These are phyloP conservation scores for Pichia heedii DNA, from an alignment of 805 yeast species.

Conservation along the genomic window DNA sequence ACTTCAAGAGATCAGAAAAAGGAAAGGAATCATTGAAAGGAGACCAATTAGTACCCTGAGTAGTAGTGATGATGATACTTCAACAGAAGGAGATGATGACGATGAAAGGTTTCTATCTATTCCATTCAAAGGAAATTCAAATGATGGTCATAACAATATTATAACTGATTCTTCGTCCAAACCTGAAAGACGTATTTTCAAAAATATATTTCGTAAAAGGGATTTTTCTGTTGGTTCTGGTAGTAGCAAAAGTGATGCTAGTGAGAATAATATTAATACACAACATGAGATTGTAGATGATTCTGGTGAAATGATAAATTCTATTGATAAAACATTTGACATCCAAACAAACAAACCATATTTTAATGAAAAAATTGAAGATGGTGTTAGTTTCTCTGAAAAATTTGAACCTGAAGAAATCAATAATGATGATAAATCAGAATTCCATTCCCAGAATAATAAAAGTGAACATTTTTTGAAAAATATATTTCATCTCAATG, in stretches of 20 bases:
- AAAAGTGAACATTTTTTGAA: constrained; percentile 7
- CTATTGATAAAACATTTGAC: too few relatives aligned
- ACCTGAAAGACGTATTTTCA: not conserved
- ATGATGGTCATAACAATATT: constrained; percentile 1
- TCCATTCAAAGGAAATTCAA: too few relatives aligned
- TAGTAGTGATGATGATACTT: constrained; percentile 19
- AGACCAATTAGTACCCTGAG: constrained; percentile 14
- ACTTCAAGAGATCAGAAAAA: constrained; percentile 3
- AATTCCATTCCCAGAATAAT: not conserved
- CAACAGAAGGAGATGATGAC: constrained; percentile 13
- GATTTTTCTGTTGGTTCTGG: constrained; percentile 6
- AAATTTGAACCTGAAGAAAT: not conserved
- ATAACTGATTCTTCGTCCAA: not conserved
- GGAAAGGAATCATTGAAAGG: constrained; percentile 1
- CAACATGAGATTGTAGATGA: too few relatives aligned
- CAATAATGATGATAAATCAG: too few relatives aligned
- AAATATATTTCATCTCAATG: constrained; percentile 11
- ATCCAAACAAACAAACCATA: too few relatives aligned
- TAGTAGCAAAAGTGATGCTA: not conserved
- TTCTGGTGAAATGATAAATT: too few relatives aligned
- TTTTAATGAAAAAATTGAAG: not conserved
- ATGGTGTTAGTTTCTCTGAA: not conserved
- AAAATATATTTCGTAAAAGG: constrained; percentile 8
- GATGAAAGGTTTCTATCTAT: too few relatives aligned
- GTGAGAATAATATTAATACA: not conserved